Base-by-base conservation (phyloP, 2,329 filamentous ascomycete genomes). In the Parascedosporium putredinis region DNA sequence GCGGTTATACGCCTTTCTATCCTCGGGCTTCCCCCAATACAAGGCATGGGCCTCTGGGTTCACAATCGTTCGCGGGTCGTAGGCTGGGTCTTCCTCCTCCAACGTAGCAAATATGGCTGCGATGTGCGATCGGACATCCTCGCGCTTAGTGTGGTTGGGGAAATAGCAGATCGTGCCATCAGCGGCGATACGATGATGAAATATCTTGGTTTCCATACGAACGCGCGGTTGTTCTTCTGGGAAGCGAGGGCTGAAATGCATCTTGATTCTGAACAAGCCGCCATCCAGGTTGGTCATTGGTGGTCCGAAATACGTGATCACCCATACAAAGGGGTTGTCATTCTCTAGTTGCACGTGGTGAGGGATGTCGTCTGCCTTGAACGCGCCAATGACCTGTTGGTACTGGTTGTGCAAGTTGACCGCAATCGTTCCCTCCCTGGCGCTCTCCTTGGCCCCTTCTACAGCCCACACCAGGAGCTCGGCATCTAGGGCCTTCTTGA, bases 271-370 rank as follows among this genome's bases (percentile, higher is more conserved):
- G 69, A 97, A 91, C 53, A 97, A 77, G 2, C 91, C 89, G 14
- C 90, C 91, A 58, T 97, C 91, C 2, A 97, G 78, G 57, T 95
- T 89, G 5, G 89, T 95, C 84, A 93, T 94, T 1, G 89, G 88
- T 50, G 84, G 79, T 23, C 93, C 93, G 62, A 96, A 94, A 62
- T 95, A 90, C 1, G 88, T 93, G 52, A 97, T 64, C 18, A 76
- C 66, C 93, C 93, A 97, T 18, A 91, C 74, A 60, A 96, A 96
- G 0, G 91, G 90, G 58, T 96, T 97, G 34, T 75, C 78, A 55
- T 93, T 75, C 25, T 86, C 82, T 5, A 97, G 71, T 50, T 82
- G 78, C 33, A 97, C 69, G 56, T 89, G 84, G 51, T 95, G 74
- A 0, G 87, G 84, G 23, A 81, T 76, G 45, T 85, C 81, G 53